phyloP scores from a whole-genome alignment of 2,329 filamentous ascomycete species.

The Sporothrix dimorphospora region DNA sequence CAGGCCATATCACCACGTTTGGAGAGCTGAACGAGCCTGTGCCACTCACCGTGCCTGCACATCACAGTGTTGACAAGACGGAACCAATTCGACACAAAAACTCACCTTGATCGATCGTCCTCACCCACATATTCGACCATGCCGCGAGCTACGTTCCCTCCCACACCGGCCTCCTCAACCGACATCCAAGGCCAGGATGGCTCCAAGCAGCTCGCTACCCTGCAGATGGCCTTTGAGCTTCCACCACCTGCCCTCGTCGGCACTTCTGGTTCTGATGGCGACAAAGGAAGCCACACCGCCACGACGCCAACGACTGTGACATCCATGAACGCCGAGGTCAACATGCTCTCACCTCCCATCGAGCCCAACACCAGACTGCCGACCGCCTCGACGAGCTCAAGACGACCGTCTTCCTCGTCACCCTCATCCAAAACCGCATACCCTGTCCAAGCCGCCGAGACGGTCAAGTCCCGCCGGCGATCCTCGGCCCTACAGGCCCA shows the following conservation, averaged over 20 bases:
- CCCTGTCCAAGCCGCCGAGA: slow-evolving; percentile 43
- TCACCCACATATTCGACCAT: slow-evolving; percentile 47
- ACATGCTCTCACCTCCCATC: slow-evolving; percentile 41
- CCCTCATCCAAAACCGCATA: slow-evolving; percentile 25
- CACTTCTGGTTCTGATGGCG: slow-evolving; percentile 37
- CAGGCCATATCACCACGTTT: too few relatives aligned
- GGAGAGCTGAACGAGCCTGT: not conserved
- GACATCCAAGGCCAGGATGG: slow-evolving; percentile 77
- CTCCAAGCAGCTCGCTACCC: slow-evolving; percentile 58
- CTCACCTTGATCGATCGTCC: not conserved
- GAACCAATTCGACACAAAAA: not conserved
- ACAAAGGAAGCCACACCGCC: slow-evolving; percentile 38
- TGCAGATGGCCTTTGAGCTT: slow-evolving; percentile 73
- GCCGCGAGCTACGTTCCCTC: slow-evolving; percentile 68
- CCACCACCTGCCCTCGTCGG: slow-evolving; percentile 72
- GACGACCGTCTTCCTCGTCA: not conserved
- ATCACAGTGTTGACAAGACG: not conserved
- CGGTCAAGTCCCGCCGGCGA: slow-evolving; percentile 56
- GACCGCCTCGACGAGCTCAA: not conserved
- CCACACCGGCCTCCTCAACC: slow-evolving; percentile 77
- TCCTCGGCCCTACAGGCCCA: slow-evolving; percentile 44
- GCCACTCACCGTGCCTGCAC: not conserved
- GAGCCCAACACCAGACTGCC: slow-evolving; percentile 19
- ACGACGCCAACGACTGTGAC: not conserved
- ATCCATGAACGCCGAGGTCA: slow-evolving; percentile 38